A percentile compares a stretch with the other conserved stretches of the same genome.
Conservation (phyloP, 306 rosid genomes). For the Argentina anserina region DNA sequence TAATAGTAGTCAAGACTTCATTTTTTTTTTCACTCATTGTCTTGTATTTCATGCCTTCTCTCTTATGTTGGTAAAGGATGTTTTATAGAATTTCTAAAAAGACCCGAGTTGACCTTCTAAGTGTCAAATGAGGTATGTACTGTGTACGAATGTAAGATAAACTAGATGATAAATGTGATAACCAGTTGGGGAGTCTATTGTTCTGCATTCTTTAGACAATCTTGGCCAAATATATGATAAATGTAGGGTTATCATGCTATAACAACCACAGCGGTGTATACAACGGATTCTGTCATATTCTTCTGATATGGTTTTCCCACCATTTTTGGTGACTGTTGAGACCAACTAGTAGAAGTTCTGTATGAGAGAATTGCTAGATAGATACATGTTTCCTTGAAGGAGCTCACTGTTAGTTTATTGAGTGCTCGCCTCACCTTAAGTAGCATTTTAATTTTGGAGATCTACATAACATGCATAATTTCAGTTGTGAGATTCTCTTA, state of each 20-base stretch:
- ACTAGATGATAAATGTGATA: background rate
- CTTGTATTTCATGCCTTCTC: constrained; percentile 3
- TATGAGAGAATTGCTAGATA: background rate
- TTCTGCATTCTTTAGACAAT: background rate
- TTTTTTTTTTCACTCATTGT: constrained; percentile 28
- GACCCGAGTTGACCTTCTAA: background rate
- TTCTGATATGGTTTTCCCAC: background rate
- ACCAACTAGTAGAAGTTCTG: background rate
- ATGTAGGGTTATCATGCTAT: background rate
- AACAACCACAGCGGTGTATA: background rate
- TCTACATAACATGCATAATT: background rate
- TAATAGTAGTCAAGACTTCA: constrained; percentile 20
- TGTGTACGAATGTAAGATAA: background rate
- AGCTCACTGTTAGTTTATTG: background rate
- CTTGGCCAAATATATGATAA: background rate
- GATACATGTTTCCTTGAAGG: background rate
- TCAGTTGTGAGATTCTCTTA: background rate
- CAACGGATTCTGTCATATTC: background rate
- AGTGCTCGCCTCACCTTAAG: background rate
- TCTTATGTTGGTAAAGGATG: background rate
- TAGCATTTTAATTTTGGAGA: background rate
- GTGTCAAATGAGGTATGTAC: background rate
- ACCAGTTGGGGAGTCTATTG: background rate
- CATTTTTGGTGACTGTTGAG: background rate
- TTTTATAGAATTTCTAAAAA: background rate